These are phyloP conservation scores for Citrullus colocynthis DNA, from an alignment of 306 rosid species.

Conservation along the genomic window DNA sequence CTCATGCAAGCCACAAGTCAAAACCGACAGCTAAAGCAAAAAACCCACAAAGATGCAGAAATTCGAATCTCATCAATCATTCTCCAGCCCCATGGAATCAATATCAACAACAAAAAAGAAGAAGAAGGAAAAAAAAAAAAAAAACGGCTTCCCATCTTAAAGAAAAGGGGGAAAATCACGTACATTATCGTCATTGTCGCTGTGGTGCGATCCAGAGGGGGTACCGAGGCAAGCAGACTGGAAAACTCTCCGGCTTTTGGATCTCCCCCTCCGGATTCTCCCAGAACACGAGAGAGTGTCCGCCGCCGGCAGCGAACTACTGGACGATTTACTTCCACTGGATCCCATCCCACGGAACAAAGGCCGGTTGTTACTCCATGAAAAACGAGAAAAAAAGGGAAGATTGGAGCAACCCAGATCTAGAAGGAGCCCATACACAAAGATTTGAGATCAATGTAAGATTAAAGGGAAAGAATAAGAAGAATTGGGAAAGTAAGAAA, in stretches of 20 bases:
- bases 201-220: slow-evolving; percentile 63
- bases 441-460: not conserved
- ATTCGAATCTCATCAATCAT: not conserved
- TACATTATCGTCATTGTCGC: slow-evolving; percentile 62
- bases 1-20: not conserved
- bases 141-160: not conserved
- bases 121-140: not conserved
- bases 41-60: not conserved
- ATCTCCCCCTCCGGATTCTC: slow-evolving; percentile 32
- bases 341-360: slow-evolving; percentile 54
- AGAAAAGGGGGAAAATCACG: not conserved
- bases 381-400: not conserved
- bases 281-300: slow-evolving; percentile 22
- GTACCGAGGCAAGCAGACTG: slow-evolving; percentile 64
- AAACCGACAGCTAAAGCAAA: not conserved
- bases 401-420: not conserved
- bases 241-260: slow-evolving; percentile 39
- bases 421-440: not conserved
- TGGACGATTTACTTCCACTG: slow-evolving; percentile 53
- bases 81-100: not conserved
- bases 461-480: not conserved
- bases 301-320: slow-evolving; percentile 13
- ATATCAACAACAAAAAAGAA: not conserved
- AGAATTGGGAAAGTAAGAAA: slow-evolving; percentile 6
- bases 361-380: slow-evolving; percentile 1